These are phyloP conservation scores for Daedalea quercina DNA, from an alignment of 768 basidiomycete species.

Conservation along the genomic window DNA sequence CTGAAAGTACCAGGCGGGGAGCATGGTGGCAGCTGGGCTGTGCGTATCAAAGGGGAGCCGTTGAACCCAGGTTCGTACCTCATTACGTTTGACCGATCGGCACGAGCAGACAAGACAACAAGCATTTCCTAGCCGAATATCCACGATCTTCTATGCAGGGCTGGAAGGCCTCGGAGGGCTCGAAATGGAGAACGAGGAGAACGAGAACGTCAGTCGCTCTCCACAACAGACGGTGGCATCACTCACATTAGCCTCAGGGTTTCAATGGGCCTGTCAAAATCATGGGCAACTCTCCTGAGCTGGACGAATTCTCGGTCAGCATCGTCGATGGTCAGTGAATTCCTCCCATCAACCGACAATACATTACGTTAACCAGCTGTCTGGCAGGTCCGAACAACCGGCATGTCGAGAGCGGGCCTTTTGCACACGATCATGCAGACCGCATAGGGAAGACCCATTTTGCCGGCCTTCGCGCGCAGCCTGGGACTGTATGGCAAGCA, in stretches of 20 bases:
- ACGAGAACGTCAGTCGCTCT: constrained; percentile 55
- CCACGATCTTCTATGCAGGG: constrained; percentile 82
- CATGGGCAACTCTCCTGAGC: constrained; percentile 64
- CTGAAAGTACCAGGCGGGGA: constrained; percentile 80
- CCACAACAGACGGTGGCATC: background rate
- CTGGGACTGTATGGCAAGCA: constrained; percentile 77
- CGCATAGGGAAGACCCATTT: constrained; percentile 68
- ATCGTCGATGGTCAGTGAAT: constrained; percentile 61
- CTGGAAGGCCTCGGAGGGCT: constrained; percentile 82
- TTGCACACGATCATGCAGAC: constrained; percentile 49
- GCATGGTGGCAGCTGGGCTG: constrained; percentile 86
- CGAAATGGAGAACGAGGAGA: constrained; percentile 70
- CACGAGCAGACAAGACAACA: constrained; percentile 14
- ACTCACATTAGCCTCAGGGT: constrained; percentile 43
- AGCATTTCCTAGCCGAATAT: constrained; percentile 53
- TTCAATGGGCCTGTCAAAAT: constrained; percentile 64
- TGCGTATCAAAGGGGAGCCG: constrained; percentile 75
- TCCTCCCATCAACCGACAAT: background rate
- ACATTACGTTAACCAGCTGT: background rate
- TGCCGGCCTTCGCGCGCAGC: constrained; percentile 51
- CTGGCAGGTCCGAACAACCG: constrained; percentile 50
- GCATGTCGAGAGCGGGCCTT: constrained; percentile 46
- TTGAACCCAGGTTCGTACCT: constrained; percentile 50
- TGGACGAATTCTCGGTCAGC: constrained; percentile 78
- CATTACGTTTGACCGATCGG: background rate